Conservation (phyloP, 352 stramenopile species). For the Phytopythium cucurbitacearum region DNA sequence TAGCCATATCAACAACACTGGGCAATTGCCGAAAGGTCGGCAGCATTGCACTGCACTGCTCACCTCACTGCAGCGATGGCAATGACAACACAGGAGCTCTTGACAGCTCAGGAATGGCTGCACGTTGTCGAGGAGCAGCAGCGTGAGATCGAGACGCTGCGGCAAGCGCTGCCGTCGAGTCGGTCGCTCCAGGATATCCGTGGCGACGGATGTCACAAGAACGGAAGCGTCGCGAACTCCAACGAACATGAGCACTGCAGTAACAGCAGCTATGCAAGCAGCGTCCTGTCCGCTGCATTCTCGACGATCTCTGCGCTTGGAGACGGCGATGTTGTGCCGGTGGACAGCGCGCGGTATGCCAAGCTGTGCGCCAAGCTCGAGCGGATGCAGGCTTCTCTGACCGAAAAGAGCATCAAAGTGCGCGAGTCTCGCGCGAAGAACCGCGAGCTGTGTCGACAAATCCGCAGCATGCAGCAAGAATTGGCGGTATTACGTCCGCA, state of each 20-base stretch:
- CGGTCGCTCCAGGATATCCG: neutral
- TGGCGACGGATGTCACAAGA: neutral
- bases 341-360: constrained; percentile 39
- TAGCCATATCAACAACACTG: too few species aligned
- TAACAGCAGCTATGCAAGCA: constrained; percentile 13
- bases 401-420: constrained; percentile 27
- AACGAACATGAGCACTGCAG: constrained; percentile 3
- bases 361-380: constrained; percentile 40
- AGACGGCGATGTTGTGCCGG: constrained; percentile 13
- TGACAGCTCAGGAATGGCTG: constrained; percentile 14
- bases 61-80: neutral
- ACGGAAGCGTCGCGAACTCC: neutral
- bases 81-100: constrained; percentile 5
- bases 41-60: constrained; percentile 1
- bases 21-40: neutral
- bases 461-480: constrained; percentile 3
- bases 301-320: constrained; percentile 18
- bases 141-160: constrained; percentile 37
- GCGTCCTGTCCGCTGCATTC: constrained; percentile 18
- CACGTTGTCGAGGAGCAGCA: constrained; percentile 42
- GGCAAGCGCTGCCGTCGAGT: constrained; percentile 7
- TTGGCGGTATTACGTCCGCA: constrained; percentile 8
- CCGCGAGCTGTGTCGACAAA: constrained; percentile 11
- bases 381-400: constrained; percentile 21
- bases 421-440: constrained; percentile 24